phyloP scores from a whole-genome alignment of 176 grass and related monocot genomes.

The Sorghum bicolor region Sorghum_bicolor_NCBIv3 NC_012878.2:13715501-13716000 shows the following conservation, averaged over 20 bases:
- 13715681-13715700: conserved; percentile 93
- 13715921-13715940: conserved; percentile 10
- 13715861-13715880: conserved; percentile 9
- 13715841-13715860: conserved; percentile 15
- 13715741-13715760: conserved; percentile 59
- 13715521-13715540: neutral
- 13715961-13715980: neutral
- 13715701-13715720: conserved; percentile 90
- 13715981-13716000: neutral
- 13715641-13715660: conserved; percentile 52
- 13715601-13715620: neutral
- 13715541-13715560: neutral
- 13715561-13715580: conserved; percentile 10
- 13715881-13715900: conserved; percentile 16
- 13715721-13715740: conserved; percentile 96
- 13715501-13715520: too few relatives aligned
- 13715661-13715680: conserved; percentile 99
- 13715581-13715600: conserved; percentile 27
- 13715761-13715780: conserved; percentile 58
- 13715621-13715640: conserved; percentile 23
- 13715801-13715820: conserved; percentile 2
- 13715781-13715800: conserved; percentile 32
- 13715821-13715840: conserved; percentile 8
- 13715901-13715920: conserved; percentile 26
- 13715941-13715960: neutral